Base-by-base conservation (phyloP, 768 basidiomycete genomes). In the Rhodotorula diobovata region DNA sequence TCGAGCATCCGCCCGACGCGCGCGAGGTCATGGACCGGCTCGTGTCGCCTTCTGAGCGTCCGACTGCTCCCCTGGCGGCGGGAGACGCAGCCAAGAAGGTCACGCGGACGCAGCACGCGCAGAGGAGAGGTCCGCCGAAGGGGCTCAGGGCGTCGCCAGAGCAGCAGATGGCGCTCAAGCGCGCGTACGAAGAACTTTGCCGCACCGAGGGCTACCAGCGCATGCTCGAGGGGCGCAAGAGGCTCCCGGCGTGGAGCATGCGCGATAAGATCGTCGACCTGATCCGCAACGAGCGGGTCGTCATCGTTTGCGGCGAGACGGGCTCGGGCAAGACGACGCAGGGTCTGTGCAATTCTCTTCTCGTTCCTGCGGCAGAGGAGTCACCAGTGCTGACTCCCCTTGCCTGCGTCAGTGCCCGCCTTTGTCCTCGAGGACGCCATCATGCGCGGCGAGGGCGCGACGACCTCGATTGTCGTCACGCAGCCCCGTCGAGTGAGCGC, bases 241-340 rank as follows among this genome's bases (percentile, higher is more conserved):
- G 83, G 66, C 83, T 96, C 28, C 94, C 94, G 20, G 91, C 92
- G 3, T 95, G 89, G 81, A 78, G 83, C 34, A 85, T 86, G 20
- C 85, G 85, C 77, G 84, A 86, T 32, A 81, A 84, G 23, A 90
- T 96, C 74, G 80, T 93, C 58, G 66, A 81, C 23, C 77, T 83
- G 32, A 81, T 96, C 16, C 82, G 85, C 48, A 80, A 78, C 18
- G 86, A 86, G 74, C 83, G 87, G 59, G 90, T 89, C 7, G 85
- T 93, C 2, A 85, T 97, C 0, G 88, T 96, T 0, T 89, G 94
- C 10, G 94, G 94, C 55, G 93, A 95, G 81, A 93, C 91, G 61
- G 90, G 93, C 60, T 91, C 89, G 61, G 93, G 93, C 37, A 97
- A 97, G 80, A 93, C 91, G 4, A 93, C 91, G 0, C 91, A 93